Base-by-base conservation (phyloP, 257 asterid species). In the Solanum dulcamara region DNA sequence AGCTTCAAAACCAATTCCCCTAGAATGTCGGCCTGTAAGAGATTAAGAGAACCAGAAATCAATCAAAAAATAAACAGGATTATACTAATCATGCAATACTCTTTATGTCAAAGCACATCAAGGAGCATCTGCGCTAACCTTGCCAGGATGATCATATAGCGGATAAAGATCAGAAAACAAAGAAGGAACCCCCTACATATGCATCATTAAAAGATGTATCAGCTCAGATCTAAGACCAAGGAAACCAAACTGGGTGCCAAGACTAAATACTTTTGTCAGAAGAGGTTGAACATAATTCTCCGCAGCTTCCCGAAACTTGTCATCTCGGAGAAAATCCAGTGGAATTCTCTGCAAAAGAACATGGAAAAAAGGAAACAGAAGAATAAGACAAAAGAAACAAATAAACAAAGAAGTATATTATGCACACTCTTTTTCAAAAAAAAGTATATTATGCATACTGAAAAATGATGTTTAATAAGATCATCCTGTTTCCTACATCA, bases 171-270 rank as follows among this genome's bases (percentile, higher is more conserved):
- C 98, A 81, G 99, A 95, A 91, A 95, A 95, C 86, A 97, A 94
- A 90, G 99, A 97, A 86, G 99, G 99, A 80, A 97, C 91, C 10
- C 98, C 99, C 98, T 97, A 88, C 81, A 92, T n/a, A 91, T 87
- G 88, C 86, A 90, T 37, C 88, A 84, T 48, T 35, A 46, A 84
- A 84, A 67, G 40, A 30, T 35, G 18, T 66, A 57, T 84, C 37
- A 89, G 64, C 32, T 66, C 66, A 70, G 53, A 77, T 35, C 44
- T 64, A 7, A 28, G 64, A 77, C 60, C 44, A 77, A 46, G 64
- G 83, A 28, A 77, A 48, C 83, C 26, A 10, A 77, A 48, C 5
- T 2, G 26, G 37, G 22, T 42, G 60, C 38, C 38, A 48, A 28
- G 83, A 28, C 15, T 48, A 48, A 46, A 82, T 83, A 48, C 86